Base-by-base conservation (phyloP, 164 flowering plant species). In the Annona squamosa region DNA sequence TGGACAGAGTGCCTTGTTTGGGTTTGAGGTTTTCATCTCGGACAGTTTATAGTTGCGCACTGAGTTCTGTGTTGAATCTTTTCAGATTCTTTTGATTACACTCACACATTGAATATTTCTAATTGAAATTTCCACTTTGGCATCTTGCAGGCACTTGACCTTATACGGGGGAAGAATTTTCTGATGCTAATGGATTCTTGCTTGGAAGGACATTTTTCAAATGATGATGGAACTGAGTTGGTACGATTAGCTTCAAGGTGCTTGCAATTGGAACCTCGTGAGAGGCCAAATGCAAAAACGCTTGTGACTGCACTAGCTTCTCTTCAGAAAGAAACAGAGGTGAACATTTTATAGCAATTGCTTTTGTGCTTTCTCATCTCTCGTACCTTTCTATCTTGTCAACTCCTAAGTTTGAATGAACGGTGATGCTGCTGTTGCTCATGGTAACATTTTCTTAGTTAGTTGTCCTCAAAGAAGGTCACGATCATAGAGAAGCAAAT, bases 221-320 rank as follows among this genome's bases (percentile, higher is more conserved):
- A 89, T 76, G 94, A 91, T 72, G 98, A 93, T 83, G 92, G 94
- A 79, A 86, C 91, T 69, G 98, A 93, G 70, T 79, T 93, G 75
- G 94, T 90, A 37, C 82, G 93, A 6, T 76, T 93, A 77, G 97
- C 97, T 74, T 85, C 96, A 37, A 93, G 97, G 42, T 93, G 98
- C 79, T 84, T 93, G 78, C 96, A 91, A 76, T 89, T 86, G 81
- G 98, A 93, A 83, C 85, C 94, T 79, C 97, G 94, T 57, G 98
- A 93, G 75, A 89, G 98, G 82, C 98, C 98, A 68, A 91, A 90
- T 80, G 85, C 90, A 3, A 94, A 87, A 79, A 85, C 94, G 43
- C 87, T 91, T 71, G 89, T 90, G 68, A 84, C 85, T 72, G 73
- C 92, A 76, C 90, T 93, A 37, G 70, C 81, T 71, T 81, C 92